These are phyloP conservation scores for Saccharomyces cerevisiae DNA, from an alignment of 805 yeast species.

Conservation along the genomic window DNA sequence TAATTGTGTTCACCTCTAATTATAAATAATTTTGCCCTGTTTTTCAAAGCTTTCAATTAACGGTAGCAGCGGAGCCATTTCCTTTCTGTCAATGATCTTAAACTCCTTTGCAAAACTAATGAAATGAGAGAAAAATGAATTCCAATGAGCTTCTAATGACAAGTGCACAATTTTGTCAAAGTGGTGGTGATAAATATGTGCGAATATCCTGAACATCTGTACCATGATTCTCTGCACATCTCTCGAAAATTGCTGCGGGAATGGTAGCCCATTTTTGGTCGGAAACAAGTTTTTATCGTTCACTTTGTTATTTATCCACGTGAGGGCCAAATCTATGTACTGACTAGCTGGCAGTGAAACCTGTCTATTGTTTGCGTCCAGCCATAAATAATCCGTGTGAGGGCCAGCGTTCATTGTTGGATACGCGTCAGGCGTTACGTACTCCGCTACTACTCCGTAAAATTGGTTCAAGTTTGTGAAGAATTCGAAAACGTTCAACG, in stretches of 20 bases:
- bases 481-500: constrained; percentile 83
- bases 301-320: constrained; percentile 82
- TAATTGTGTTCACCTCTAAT: neutral
- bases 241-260: constrained; percentile 75
- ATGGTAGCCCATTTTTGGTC: constrained; percentile 78
- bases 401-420: constrained; percentile 97
- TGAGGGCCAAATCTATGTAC: constrained; percentile 82
- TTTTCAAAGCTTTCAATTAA: constrained; percentile 72
- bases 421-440: constrained; percentile 79
- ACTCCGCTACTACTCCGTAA: constrained; percentile 84
- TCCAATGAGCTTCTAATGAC: constrained; percentile 94
- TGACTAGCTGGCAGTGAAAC: constrained; percentile 85
- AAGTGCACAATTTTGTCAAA: constrained; percentile 89
- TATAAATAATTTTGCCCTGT: constrained; percentile 68
- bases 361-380: constrained; percentile 71
- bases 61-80: constrained; percentile 67
- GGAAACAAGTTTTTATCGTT: constrained; percentile 90
- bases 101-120: constrained; percentile 81
- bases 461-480: constrained; percentile 80
- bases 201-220: constrained; percentile 92
- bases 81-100: constrained; percentile 68
- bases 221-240: constrained; percentile 81
- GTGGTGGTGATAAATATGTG: constrained; percentile 90
- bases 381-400: constrained; percentile 83
- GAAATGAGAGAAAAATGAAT: constrained; percentile 92